phyloP scores from a whole-genome alignment of 805 yeast species.

The Kazachstania bromeliacearum region DNA sequence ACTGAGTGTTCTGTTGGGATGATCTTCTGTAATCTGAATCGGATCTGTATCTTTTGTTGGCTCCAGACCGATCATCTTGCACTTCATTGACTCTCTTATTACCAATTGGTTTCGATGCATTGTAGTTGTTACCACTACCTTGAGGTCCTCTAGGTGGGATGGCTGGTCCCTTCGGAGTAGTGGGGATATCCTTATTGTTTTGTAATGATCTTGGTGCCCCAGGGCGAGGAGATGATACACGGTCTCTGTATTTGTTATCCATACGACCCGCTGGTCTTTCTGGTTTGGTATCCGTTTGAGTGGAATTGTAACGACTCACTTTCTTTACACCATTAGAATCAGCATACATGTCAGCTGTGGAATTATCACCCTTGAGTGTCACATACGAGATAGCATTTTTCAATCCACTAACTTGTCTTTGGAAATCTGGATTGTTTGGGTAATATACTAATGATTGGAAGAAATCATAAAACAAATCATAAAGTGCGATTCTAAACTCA shows the following conservation, averaged over 20 bases:
- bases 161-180: neutral
- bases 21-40: neutral
- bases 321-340: neutral
- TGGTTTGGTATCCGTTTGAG: too few species aligned
- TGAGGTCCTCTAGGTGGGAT: neutral
- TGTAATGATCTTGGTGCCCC: too few species aligned
- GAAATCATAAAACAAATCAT: neutral
- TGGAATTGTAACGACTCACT: conserved; percentile 2
- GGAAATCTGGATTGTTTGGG: conserved; percentile 3
- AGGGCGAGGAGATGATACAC: too few species aligned
- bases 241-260: too few species aligned
- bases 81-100: neutral
- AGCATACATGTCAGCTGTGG: conserved; percentile 3
- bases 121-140: too few species aligned
- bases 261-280: too few species aligned
- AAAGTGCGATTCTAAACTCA: conserved; percentile 1
- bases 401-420: neutral
- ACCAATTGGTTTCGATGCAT: neutral
- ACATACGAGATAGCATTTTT: neutral
- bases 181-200: too few species aligned
- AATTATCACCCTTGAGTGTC: neutral
- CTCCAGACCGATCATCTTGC: conserved; percentile 8
- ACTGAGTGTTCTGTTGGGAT: too few species aligned
- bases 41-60: neutral
- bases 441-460: conserved; percentile 2